Evolutionary conservation across 805 yeast genomes (phyloP).

Genomic region (Teunomyces panamensis): DNA sequence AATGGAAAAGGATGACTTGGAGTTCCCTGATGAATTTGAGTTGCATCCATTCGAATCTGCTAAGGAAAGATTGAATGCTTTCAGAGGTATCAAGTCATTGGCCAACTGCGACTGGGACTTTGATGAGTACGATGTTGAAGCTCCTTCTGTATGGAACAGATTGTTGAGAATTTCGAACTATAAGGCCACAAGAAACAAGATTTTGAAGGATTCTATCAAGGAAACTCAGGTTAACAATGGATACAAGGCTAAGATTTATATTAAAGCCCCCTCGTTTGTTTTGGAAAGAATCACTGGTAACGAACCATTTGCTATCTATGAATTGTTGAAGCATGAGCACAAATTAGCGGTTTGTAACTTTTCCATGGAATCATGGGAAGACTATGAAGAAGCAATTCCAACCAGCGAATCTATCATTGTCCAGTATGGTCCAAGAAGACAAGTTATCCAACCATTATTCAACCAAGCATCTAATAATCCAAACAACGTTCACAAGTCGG

Average conservation of each 20-base stretch:
- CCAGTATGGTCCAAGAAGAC: conserved; percentile 92
- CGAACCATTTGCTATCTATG: conserved; percentile 63
- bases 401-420: conserved; percentile 78
- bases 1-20: conserved; percentile 76
- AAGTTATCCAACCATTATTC: conserved; percentile 76
- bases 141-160: conserved; percentile 77
- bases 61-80: conserved; percentile 67
- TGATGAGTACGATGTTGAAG: conserved; percentile 72
- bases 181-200: conserved; percentile 69
- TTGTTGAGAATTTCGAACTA: conserved; percentile 72
- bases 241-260: conserved; percentile 53
- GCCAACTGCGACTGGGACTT: conserved; percentile 83
- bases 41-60: conserved; percentile 74
- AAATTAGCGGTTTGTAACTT: conserved; percentile 80
- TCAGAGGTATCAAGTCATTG: conserved; percentile 84
- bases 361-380: conserved; percentile 85
- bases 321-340: conserved; percentile 81
- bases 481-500: conserved; percentile 84
- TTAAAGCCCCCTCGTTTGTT: conserved; percentile 54
- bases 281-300: conserved; percentile 43
- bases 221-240: conserved; percentile 53
- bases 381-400: conserved; percentile 78
- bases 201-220: conserved; percentile 55
- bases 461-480: conserved; percentile 73
- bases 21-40: conserved; percentile 95